Evolutionary conservation across 2,329 filamentous ascomycete species (phyloP).

Genomic region (Talaromyces sp.): DNA sequence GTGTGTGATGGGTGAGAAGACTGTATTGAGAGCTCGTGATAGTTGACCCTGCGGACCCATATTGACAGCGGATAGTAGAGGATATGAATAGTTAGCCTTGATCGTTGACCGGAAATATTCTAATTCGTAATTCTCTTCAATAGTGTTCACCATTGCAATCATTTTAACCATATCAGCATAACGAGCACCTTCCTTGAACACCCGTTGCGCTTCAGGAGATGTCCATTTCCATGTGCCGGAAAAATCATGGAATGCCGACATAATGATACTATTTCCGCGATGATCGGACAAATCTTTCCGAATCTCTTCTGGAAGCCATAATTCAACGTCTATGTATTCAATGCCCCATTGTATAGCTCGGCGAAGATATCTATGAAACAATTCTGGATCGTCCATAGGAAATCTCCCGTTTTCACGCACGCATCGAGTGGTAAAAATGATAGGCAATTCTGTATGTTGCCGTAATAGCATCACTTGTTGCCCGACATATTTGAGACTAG

Average conservation of each 20-base stretch:
- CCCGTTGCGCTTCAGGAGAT: constrained; percentile 62
- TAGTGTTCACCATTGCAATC: constrained; percentile 75
- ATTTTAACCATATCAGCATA: constrained; percentile 87
- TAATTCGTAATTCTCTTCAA: constrained; percentile 83
- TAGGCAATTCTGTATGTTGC: constrained; percentile 79
- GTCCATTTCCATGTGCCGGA: constrained; percentile 81
- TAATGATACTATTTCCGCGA: constrained; percentile 74
- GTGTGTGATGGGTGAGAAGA: constrained; percentile 84
- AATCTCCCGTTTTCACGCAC: constrained; percentile 77
- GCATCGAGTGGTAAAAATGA: constrained; percentile 82
- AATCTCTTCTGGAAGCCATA: constrained; percentile 77
- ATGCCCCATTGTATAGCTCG: constrained; percentile 83
- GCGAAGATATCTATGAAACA: constrained; percentile 76
- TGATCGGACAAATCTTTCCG: constrained; percentile 61
- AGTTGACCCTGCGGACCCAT: constrained; percentile 85
- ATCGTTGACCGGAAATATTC: constrained; percentile 82
- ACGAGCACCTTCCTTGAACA: constrained; percentile 66
- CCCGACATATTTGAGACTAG: constrained; percentile 77
- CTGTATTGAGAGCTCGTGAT: constrained; percentile 74
- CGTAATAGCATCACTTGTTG: constrained; percentile 80
- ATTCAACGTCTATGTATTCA: constrained; percentile 83
- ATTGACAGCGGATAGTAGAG: constrained; percentile 76
- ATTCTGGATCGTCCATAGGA: constrained; percentile 69
- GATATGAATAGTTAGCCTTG: constrained; percentile 62
- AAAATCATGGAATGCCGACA: constrained; percentile 89